A percentile compares a stretch with the other conserved stretches of the same genome.
phyloP scores from a whole-genome alignment of 768 basidiomycete genomes.

The Mycena pura region DNA sequence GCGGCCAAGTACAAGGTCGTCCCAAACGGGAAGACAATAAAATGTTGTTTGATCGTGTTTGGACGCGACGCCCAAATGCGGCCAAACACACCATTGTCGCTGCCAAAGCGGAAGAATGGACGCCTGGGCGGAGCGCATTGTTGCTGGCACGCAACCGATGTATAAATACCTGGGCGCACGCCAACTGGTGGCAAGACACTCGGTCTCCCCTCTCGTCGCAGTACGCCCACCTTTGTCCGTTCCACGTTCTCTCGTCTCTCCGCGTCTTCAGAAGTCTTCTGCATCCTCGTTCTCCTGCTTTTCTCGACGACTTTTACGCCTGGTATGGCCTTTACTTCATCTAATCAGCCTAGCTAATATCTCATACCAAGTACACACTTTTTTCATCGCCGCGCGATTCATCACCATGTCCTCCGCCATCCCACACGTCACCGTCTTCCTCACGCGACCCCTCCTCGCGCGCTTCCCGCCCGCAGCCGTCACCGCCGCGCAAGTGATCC shows the following conservation, averaged over 20 bases:
- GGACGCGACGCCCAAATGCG: neutral
- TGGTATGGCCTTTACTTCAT: neutral
- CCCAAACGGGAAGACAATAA: too few species aligned
- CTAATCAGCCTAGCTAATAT: neutral
- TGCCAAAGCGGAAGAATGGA: constrained; percentile 14
- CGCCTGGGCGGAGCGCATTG: constrained; percentile 2
- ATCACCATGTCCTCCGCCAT: constrained; percentile 21
- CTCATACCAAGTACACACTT: neutral
- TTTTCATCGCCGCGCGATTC: constrained; percentile 10
- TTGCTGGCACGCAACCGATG: neutral
- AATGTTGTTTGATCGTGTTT: too few species aligned
- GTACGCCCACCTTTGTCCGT: constrained; percentile 6
- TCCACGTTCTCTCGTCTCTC: constrained; percentile 18
- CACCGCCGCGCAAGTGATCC: constrained; percentile 16
- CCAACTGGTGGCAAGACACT: neutral
- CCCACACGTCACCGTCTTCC: constrained; percentile 22
- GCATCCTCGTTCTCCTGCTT: neutral
- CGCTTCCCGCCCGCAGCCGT: constrained; percentile 4
- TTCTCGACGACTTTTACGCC: constrained; percentile 10
- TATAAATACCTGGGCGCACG: constrained; percentile 2
- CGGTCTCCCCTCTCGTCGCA: constrained; percentile 7
- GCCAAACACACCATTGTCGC: constrained; percentile 10
- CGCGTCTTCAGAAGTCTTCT: constrained; percentile 13
- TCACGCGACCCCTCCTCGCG: constrained; percentile 19
- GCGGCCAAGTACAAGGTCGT: too few species aligned